phyloP scores from a whole-genome alignment of 305 asterid species.

The Galium porrigens region DNA sequence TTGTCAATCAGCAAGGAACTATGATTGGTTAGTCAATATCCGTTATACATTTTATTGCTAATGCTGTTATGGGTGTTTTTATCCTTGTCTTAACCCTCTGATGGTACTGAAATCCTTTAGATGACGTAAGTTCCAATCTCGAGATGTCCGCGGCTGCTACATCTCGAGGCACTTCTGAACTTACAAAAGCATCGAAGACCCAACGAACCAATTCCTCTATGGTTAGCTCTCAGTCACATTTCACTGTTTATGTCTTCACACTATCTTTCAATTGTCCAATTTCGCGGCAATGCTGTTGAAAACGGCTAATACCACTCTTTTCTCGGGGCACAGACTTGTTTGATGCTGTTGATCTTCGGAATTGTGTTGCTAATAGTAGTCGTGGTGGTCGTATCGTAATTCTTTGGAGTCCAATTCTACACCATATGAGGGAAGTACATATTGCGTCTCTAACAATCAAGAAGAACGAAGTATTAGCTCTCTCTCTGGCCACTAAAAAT shows the following conservation, averaged over 20 bases:
- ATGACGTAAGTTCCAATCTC: slow-evolving; percentile 29
- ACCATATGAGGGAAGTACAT: background rate
- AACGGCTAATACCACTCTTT: background rate
- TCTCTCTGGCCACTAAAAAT: background rate
- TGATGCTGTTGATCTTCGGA: slow-evolving; percentile 28
- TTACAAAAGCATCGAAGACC: slow-evolving; percentile 32
- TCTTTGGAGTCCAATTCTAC: background rate
- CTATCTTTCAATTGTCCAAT: background rate
- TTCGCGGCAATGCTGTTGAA: background rate
- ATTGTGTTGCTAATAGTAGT: slow-evolving; percentile 25
- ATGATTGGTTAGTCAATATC: slow-evolving; percentile 33
- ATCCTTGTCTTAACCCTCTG: background rate
- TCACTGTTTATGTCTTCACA: background rate
- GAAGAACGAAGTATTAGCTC: background rate
- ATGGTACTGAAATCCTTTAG: slow-evolving; percentile 13
- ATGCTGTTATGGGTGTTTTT: background rate
- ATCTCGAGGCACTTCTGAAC: slow-evolving; percentile 29
- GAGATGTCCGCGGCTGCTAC: slow-evolving; percentile 33
- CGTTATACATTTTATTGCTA: background rate
- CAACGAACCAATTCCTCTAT: slow-evolving; percentile 38
- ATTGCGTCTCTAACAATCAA: background rate
- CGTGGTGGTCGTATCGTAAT: slow-evolving; percentile 25
- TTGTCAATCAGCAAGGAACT: slow-evolving; percentile 50
- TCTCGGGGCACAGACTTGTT: slow-evolving; percentile 21
- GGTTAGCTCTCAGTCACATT: slow-evolving; percentile 20